These are phyloP conservation scores for Rhizophagus sp. DNA, from an alignment of 192 early-diverging fungal genomes.

Conservation along the genomic window DNA sequence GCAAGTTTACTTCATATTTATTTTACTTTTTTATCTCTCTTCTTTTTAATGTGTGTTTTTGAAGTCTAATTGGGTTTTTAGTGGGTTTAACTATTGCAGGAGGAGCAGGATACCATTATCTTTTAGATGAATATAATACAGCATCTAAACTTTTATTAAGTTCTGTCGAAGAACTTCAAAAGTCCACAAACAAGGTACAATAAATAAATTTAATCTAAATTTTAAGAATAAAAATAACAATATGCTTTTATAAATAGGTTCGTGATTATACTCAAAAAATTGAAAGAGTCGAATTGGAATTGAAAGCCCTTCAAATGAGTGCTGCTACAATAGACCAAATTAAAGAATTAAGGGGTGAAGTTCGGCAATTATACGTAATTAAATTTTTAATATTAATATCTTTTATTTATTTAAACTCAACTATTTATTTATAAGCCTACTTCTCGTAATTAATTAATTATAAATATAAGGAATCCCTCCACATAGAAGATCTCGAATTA, in stretches of 20 bases:
- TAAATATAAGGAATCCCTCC: conserved; percentile 61
- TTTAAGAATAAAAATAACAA: background rate
- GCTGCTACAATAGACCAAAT: conserved; percentile 65
- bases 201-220: background rate
- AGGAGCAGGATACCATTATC: conserved; percentile 76
- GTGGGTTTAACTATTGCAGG: conserved; percentile 74
- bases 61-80: conserved; percentile 76
- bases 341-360: conserved; percentile 46
- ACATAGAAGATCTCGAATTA: conserved; percentile 80
- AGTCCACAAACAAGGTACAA: conserved; percentile 70
- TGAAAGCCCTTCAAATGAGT: conserved; percentile 54
- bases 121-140: conserved; percentile 85
- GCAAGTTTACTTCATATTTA: background rate
- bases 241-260: conserved; percentile 43
- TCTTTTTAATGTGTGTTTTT: conserved; percentile 9
- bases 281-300: conserved; percentile 68
- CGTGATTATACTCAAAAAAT: conserved; percentile 77
- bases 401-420: background rate
- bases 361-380: conserved; percentile 54
- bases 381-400: conserved; percentile 7
- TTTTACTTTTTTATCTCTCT: background rate
- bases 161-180: conserved; percentile 79
- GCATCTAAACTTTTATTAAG: conserved; percentile 67
- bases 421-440: background rate
- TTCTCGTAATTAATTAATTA: too few species aligned